Percentiles rank a stretch among this genome's conserved stretches.
phyloP scores from a whole-genome alignment of 208 protist genomes.

The Leishmania tarentolae region DNA sequence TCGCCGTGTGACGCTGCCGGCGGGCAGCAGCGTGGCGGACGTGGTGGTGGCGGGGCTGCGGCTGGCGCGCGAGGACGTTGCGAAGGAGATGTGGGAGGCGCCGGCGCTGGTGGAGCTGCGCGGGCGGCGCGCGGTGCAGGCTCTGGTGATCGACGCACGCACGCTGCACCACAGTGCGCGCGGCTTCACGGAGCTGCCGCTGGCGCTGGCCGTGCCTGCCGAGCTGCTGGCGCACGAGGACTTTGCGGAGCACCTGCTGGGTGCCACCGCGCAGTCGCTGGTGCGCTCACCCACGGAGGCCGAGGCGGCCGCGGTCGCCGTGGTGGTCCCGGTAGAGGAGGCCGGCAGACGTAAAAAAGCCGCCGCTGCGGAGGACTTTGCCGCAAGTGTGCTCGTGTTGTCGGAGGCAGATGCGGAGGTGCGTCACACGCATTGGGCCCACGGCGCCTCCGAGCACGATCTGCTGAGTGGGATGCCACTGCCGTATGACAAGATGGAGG shows the following conservation, averaged over 20 bases:
- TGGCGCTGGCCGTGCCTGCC: conserved; percentile 15
- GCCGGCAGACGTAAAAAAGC: not conserved
- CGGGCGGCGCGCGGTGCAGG: conserved; percentile 31
- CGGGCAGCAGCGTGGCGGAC: conserved; percentile 20
- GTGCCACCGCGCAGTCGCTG: conserved; percentile 2
- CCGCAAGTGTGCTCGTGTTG: conserved; percentile 17
- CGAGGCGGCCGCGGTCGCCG: conserved; percentile 8
- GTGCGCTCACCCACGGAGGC: conserved; percentile 11
- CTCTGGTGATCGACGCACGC: conserved; percentile 31
- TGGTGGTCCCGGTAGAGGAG: not conserved
- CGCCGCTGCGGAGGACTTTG: not conserved
- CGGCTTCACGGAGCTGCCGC: conserved; percentile 18
- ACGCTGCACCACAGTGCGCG: conserved; percentile 13
- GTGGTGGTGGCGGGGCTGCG: conserved; percentile 31
- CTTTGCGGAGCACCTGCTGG: conserved; percentile 17
- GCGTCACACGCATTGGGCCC: conserved; percentile 25
- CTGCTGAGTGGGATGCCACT: conserved; percentile 22
- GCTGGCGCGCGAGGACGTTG: conserved; percentile 2
- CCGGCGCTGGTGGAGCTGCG: conserved; percentile 23
- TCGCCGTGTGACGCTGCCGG: conserved; percentile 25
- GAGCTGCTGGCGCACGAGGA: conserved; percentile 27
- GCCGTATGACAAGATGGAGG: conserved; percentile 15
- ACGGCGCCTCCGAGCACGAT: conserved; percentile 26
- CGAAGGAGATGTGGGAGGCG: not conserved
- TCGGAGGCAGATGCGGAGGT: conserved; percentile 13